phyloP scores from a whole-genome alignment of 768 basidiomycete species.

The Pisolithus microcarpus region DNA sequence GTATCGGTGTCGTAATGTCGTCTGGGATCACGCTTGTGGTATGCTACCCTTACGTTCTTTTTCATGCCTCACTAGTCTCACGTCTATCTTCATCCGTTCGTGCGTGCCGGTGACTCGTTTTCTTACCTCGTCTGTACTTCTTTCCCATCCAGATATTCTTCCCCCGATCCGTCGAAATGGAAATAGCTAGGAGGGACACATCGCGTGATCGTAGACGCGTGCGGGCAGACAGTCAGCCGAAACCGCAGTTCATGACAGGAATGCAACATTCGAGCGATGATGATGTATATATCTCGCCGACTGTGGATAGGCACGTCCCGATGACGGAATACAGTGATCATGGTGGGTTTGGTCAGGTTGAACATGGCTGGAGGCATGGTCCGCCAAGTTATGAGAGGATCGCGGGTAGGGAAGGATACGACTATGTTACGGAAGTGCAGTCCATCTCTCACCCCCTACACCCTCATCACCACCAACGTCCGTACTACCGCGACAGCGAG shows the following conservation, averaged over 20 bases:
- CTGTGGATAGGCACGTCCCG: too few relatives aligned
- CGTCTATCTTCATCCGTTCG: background rate
- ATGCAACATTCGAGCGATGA: background rate
- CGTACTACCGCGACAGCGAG: background rate
- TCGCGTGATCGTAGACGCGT: constrained; percentile 15
- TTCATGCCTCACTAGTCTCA: background rate
- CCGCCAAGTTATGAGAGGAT: constrained; percentile 26
- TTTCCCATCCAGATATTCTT: constrained; percentile 60
- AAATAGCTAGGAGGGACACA: constrained; percentile 49
- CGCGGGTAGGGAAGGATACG: constrained; percentile 10
- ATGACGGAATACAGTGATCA: background rate
- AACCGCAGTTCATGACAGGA: constrained; percentile 11
- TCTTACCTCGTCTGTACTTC: too few relatives aligned
- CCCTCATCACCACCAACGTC: background rate
- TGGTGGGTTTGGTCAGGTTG: background rate
- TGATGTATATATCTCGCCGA: background rate
- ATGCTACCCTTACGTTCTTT: constrained; percentile 11
- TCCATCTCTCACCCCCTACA: background rate
- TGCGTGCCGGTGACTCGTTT: background rate
- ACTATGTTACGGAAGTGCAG: background rate
- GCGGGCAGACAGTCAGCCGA: background rate
- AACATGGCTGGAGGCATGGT: constrained; percentile 13
- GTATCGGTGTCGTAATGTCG: constrained; percentile 56
- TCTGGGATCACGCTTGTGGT: constrained; percentile 73
- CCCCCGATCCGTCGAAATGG: constrained; percentile 66